phyloP scores from a whole-genome alignment of 2,329 filamentous ascomycete species.

The Chrysoporthe puriensis region DNA sequence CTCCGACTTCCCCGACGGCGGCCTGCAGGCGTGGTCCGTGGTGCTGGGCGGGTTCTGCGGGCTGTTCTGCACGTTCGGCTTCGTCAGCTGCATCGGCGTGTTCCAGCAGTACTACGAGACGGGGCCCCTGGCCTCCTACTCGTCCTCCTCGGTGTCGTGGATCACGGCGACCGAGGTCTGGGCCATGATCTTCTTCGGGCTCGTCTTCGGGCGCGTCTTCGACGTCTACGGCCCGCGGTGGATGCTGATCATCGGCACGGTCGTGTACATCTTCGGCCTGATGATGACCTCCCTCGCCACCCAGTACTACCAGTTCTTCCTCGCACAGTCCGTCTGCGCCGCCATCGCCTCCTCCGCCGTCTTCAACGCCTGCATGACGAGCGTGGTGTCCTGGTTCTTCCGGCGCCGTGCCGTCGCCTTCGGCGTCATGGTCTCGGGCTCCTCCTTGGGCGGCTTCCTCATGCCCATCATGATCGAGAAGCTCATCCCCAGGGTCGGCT shows the following conservation, averaged over 20 bases:
- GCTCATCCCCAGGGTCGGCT: constrained; percentile 50
- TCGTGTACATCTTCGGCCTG: constrained; percentile 59
- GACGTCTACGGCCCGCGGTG: constrained; percentile 63
- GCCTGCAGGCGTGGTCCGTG: constrained; percentile 52
- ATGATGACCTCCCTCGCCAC: constrained; percentile 61
- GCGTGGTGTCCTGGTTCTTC: constrained; percentile 51
- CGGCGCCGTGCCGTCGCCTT: constrained; percentile 50
- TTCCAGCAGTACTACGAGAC: constrained; percentile 61
- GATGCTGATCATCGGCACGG: constrained; percentile 54
- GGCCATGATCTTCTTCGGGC: constrained; percentile 51
- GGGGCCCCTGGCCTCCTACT: constrained; percentile 50
- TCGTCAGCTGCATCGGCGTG: constrained; percentile 51
- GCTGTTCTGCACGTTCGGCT: constrained; percentile 45
- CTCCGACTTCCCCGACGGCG: constrained; percentile 57
- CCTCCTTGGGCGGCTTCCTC: constrained; percentile 53
- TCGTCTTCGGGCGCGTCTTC: constrained; percentile 46
- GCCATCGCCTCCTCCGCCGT: constrained; percentile 41
- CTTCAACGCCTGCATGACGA: constrained; percentile 42
- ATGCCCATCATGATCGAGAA: constrained; percentile 63
- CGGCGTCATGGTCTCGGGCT: constrained; percentile 52
- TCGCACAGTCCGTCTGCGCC: constrained; percentile 41
- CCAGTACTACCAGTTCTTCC: constrained; percentile 46
- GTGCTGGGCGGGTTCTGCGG: constrained; percentile 45
- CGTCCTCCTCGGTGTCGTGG: constrained; percentile 57
- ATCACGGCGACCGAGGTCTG: constrained; percentile 58